Evolutionary conservation across 306 rosid genomes (phyloP).

Genomic region (Urtica urens): DNA sequence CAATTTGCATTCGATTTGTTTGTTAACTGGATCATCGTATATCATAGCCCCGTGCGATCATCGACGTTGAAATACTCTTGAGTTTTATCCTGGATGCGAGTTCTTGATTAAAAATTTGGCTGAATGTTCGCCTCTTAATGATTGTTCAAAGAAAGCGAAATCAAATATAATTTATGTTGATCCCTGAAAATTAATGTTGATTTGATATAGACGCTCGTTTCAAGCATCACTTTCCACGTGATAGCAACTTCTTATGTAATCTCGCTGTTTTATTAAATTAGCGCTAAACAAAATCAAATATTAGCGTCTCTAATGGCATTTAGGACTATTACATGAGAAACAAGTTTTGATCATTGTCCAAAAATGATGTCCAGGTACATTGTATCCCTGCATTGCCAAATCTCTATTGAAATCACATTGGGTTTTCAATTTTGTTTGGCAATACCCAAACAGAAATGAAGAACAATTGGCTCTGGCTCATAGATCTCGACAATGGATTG

Average conservation of each 20-base stretch:
- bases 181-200: too few species aligned
- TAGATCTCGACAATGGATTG: slow-evolving; percentile 55
- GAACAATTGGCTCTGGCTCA: slow-evolving; percentile 48
- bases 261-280: neutral
- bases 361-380: slow-evolving; percentile 28
- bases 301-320: neutral
- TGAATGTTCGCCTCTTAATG: too few species aligned
- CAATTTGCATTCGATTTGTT: neutral
- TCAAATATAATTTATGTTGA: too few species aligned
- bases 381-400: neutral
- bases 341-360: neutral
- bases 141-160: too few species aligned
- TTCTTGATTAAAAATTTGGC: too few species aligned
- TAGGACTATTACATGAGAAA: neutral
- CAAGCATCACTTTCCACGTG: neutral
- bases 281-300: neutral
- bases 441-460: slow-evolving; percentile 36
- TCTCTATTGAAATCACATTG: neutral
- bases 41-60: neutral
- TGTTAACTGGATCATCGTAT: neutral
- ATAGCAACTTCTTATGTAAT: neutral
- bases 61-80: neutral
- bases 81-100: neutral
- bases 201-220: neutral
- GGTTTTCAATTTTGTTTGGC: slow-evolving; percentile 6